Evolutionary conservation across 495 filamentous ascomycete species (phyloP), one percentile per base, ranked within the genome.

Genomic region (Aspergillus campestris): DNA sequence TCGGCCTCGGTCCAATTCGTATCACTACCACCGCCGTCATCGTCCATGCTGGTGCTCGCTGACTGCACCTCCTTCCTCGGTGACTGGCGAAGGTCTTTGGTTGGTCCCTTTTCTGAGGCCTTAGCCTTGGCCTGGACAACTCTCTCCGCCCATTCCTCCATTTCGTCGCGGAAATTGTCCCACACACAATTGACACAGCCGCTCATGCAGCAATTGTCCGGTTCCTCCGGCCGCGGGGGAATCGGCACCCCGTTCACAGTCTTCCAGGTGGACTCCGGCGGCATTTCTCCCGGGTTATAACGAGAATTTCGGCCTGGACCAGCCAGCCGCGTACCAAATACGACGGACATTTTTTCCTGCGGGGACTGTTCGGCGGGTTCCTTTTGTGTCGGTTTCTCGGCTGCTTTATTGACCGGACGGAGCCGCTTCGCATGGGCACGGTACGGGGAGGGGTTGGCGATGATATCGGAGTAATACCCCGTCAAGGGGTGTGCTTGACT

Each of bases 131-230:
- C 86, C 57, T 79, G 71, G 36, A 68, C 62, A 10, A 73, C 70
- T 44, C 73, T 70, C 3, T 62, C 69, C 18, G 81, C 86, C 87
- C 88, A 95, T 36, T 85, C 84, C 58, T 97, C 90, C 66, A 95
- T 71, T 45, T 95, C 89, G 49, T 97, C 90, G 4, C 89, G 72
- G 65, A 82, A 95, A 35, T 75, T 71, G 61, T 96, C 91, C 91
- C 91, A 98, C 8, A 95, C 91, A 62, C 92, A 98, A 60, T 97
- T 90, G 28, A 95, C 90, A 61, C 92, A 98, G 27, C 92, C 92
- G 55, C 83, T 88, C 92, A 97, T 98, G 67, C 92, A 98, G 77
- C 92, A 98, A 64, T 97, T 95, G 61, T 96, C 92, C 10, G 92
- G 92, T 62, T 98, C 92, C 42, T 80, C 75, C 7, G 92, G 92